A percentile compares a stretch with the other conserved stretches of the same genome.
phyloP scores from a whole-genome alignment of 257 asterid species.

The Nicotiana attenuata region DNA sequence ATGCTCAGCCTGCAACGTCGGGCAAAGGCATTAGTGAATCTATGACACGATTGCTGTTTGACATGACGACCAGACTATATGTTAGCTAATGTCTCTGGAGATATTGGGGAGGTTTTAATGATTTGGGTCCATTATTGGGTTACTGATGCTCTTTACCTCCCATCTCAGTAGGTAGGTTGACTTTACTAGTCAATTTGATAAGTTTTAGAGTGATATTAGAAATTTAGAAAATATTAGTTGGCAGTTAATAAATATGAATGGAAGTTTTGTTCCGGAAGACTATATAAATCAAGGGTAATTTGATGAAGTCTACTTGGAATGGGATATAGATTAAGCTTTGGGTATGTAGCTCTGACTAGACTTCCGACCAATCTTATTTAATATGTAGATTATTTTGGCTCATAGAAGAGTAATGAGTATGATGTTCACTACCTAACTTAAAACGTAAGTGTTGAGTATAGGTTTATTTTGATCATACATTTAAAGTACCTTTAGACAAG shows the following conservation, averaged over 20 bases:
- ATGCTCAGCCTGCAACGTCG: neutral
- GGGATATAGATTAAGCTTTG: neutral
- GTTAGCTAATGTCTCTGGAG: neutral
- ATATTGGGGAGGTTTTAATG: neutral
- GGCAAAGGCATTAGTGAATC: neutral
- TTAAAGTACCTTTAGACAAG: neutral
- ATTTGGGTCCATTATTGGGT: neutral
- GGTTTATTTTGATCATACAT: neutral
- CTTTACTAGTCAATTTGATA: neutral
- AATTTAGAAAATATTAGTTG: too few relatives aligned
- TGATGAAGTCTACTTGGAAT: neutral
- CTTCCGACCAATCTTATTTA: neutral
- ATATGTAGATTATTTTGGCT: neutral
- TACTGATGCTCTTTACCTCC: neutral
- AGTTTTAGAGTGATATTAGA: too few relatives aligned
- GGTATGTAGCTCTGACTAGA: neutral
- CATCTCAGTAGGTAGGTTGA: neutral
- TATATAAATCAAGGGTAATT: neutral
- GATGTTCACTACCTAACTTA: neutral
- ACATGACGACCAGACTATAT: neutral
- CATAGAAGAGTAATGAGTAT: neutral
- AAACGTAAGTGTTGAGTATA: neutral
- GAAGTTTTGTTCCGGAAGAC: neutral
- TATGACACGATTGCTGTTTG: neutral
- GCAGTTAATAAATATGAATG: too few relatives aligned